These are phyloP conservation scores for Magnolia sinica DNA, from an alignment of 164 flowering plant species.

Conservation along the genomic window DNA sequence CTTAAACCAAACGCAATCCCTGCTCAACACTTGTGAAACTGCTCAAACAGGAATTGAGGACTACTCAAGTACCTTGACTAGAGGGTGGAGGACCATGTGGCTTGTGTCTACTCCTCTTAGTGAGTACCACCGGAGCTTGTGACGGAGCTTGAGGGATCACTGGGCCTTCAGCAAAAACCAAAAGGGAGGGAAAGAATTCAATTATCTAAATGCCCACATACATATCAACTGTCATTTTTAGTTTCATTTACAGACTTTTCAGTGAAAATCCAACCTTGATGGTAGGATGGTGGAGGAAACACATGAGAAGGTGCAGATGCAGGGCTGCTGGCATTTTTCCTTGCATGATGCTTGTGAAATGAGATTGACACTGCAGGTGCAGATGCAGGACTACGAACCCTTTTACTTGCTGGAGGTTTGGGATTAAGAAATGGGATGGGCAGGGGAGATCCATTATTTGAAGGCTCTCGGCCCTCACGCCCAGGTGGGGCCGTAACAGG, in stretches of 20 bases:
- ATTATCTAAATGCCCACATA: neutral
- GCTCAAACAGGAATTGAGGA: neutral
- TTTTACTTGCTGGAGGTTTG: slow-evolving; percentile 1
- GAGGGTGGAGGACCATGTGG: slow-evolving; percentile 9
- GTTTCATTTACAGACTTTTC: neutral
- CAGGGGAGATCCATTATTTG: slow-evolving; percentile 7
- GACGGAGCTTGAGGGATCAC: slow-evolving; percentile 24
- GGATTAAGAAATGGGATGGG: neutral
- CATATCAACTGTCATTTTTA: neutral
- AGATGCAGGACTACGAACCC: slow-evolving; percentile 30
- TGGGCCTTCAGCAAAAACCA: slow-evolving; percentile 24
- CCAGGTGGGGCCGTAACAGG: slow-evolving; percentile 34
- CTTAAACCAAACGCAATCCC: neutral
- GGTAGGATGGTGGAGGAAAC: slow-evolving; percentile 26
- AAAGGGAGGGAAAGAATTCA: neutral
- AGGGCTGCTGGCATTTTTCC: slow-evolving; percentile 24
- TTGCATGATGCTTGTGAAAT: slow-evolving; percentile 28
- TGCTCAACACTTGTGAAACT: neutral
- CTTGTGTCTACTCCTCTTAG: slow-evolving; percentile 22
- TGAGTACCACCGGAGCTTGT: slow-evolving; percentile 17
- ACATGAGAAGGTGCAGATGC: slow-evolving; percentile 35
- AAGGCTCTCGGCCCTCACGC: slow-evolving; percentile 13
- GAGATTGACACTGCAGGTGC: slow-evolving; percentile 32
- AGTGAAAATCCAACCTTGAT: slow-evolving; percentile 36
- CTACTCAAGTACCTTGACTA: slow-evolving; percentile 30